These are phyloP conservation scores for Aspergillus homomorphus DNA, from an alignment of 495 filamentous ascomycete species.

Conservation along the genomic window DNA sequence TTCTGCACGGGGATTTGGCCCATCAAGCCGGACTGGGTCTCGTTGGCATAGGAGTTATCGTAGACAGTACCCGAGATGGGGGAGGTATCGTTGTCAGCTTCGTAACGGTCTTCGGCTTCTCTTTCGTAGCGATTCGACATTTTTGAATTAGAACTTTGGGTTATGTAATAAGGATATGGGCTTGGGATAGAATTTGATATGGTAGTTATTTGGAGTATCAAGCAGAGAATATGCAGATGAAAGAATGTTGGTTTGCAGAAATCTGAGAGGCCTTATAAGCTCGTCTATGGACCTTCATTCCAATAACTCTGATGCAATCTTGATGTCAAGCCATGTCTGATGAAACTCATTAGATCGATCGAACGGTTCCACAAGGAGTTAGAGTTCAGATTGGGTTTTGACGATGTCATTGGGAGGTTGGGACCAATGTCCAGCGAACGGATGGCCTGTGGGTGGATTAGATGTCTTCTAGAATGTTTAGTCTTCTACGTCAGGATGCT, in stretches of 20 bases:
- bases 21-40: constrained; percentile 11
- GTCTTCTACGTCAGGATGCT: neutral
- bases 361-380: neutral
- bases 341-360: neutral
- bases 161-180: too few relatives aligned
- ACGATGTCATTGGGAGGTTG: neutral
- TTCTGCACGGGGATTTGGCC: constrained; percentile 12
- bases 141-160: too few relatives aligned
- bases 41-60: constrained; percentile 23
- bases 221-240: neutral
- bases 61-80: constrained; percentile 19
- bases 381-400: constrained; percentile 2
- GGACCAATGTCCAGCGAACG: neutral
- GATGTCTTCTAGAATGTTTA: neutral
- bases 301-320: neutral
- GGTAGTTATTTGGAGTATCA: neutral
- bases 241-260: neutral
- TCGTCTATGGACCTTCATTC: neutral
- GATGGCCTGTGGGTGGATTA: neutral
- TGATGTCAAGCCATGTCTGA: neutral
- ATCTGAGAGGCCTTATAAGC: neutral
- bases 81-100: constrained; percentile 25
- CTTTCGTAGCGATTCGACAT: constrained; percentile 28
- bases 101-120: constrained; percentile 30
- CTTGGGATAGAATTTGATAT: too few relatives aligned